Evolutionary conservation across 2,329 filamentous ascomycete genomes (phyloP), one percentile per base, ranked within the genome.

Genomic region (Apiospora sp.): DNA sequence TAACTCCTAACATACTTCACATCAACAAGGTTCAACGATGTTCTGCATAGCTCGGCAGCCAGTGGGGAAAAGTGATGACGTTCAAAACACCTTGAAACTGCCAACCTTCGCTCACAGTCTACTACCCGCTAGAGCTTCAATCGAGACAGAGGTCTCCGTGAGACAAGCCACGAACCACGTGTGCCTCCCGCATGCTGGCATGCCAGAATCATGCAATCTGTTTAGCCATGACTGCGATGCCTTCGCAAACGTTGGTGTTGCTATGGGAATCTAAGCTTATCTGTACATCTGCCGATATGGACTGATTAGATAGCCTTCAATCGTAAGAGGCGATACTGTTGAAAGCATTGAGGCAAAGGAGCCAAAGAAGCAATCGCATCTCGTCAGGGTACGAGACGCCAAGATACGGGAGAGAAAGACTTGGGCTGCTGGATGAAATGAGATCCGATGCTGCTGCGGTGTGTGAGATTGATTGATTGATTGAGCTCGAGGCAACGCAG

Each of bases 11-110:
- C 58, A 5, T 6, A 41, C 30, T 64, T 64, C 30, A 37, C 13
- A 22, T 5, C 58, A n/a, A 69, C 44, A 69, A 48, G 67, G 67
- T 49, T 69, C 67, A 37, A 49, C 67, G 67, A 69, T 49, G 44
- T 37, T 49, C 67, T 37, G 67, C 44, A 69, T 37, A 37, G 67
- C 48, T 49, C 44, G 34, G 44, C 67, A 37, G 67, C 67, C 49
- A 13, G 44, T 49, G 19, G 58, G 58, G 58, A 34, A n/a, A 64
- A 41, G 34, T 24, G 58, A 64, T 64, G 58, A 64, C 58, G 58
- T 64, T 41, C 58, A 37, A 64, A 64, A 41, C 58, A 64, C 58
- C n/a, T n/a, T 61, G 54, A 61, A 61, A 61, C 54, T 61, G 54
- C 27, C 37, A 61, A 37, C 54, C 54, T n/a, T 37, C 27, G 12